These are phyloP conservation scores for Allium cepa DNA, from an alignment of 106 monocot genomes.

Conservation along the genomic window DNA sequence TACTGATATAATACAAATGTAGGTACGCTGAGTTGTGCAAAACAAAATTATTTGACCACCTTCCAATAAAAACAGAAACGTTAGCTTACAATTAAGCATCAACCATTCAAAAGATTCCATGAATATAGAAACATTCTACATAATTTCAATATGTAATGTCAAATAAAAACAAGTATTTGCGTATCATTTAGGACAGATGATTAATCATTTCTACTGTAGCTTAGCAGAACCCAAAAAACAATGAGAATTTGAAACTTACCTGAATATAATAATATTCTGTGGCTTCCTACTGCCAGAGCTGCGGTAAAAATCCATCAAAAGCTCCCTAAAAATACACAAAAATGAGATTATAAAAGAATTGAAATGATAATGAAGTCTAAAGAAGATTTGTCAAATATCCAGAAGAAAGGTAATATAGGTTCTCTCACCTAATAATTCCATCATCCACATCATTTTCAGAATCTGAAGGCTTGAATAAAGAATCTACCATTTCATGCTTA, in stretches of 20 bases:
- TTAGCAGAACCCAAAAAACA: too few species aligned
- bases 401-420: background rate
- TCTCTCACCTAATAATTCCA: constrained; percentile 55
- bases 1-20: too few species aligned
- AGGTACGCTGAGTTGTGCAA: too few species aligned
- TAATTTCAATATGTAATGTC: background rate
- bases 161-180: background rate
- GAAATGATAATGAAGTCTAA: background rate
- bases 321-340: constrained; percentile 28
- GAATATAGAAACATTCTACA: background rate
- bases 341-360: background rate
- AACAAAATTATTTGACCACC: too few species aligned
- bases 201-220: background rate
- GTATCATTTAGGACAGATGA: background rate
- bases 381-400: background rate
- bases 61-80: too few species aligned
- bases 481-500: constrained; percentile 90
- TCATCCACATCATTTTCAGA: constrained; percentile 33
- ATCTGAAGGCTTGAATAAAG: constrained; percentile 59
- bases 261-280: constrained; percentile 72
- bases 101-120: background rate
- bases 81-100: background rate
- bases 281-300: constrained; percentile 75
- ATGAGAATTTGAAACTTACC: constrained; percentile 24
- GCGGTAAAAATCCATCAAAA: constrained; percentile 65